Evolutionary conservation across 2,329 filamentous ascomycete genomes (phyloP).

Genomic region (Davidsoniella virescens): DNA sequence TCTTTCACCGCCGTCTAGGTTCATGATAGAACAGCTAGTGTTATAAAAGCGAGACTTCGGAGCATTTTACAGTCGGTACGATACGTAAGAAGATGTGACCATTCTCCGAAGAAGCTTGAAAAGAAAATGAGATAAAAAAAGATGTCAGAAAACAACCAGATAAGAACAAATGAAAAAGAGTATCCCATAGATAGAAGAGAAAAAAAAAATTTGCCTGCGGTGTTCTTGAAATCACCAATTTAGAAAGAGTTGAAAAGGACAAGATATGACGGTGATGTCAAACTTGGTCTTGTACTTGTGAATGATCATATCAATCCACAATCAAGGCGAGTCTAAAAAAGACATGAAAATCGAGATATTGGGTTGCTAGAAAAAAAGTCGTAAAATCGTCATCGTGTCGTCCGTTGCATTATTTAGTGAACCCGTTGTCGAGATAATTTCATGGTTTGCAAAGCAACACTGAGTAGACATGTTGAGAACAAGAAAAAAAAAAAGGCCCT

Average conservation of each 20-base stretch:
- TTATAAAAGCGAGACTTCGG: constrained; percentile 2
- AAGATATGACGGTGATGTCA: neutral
- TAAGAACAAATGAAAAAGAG: constrained; percentile 12
- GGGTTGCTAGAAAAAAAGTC: constrained; percentile 2
- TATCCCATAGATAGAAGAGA: constrained; percentile 13
- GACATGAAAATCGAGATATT: neutral
- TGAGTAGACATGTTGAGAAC: constrained; percentile 9
- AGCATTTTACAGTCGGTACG: neutral
- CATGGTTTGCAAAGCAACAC: neutral
- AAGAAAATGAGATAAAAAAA: constrained; percentile 13
- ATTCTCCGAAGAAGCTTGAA: constrained; percentile 9
- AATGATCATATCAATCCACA: neutral
- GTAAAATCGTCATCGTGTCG: constrained; percentile 13
- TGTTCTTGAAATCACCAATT: neutral
- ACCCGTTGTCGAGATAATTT: neutral
- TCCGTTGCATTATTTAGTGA: neutral
- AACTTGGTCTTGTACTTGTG: neutral
- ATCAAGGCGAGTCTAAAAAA: constrained; percentile 2
- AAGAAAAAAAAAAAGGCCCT: constrained; percentile 8
- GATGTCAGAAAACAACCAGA: constrained; percentile 14
- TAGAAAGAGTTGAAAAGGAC: neutral
- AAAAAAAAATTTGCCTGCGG: neutral
- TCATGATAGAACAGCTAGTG: constrained; percentile 1
- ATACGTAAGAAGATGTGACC: neutral
- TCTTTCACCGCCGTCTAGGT: neutral